Evolutionary conservation across 1,284 basidiomycete species (phyloP), one percentile per base, ranked within the genome.

Genomic region (Papiliotrema fonsecae): DNA sequence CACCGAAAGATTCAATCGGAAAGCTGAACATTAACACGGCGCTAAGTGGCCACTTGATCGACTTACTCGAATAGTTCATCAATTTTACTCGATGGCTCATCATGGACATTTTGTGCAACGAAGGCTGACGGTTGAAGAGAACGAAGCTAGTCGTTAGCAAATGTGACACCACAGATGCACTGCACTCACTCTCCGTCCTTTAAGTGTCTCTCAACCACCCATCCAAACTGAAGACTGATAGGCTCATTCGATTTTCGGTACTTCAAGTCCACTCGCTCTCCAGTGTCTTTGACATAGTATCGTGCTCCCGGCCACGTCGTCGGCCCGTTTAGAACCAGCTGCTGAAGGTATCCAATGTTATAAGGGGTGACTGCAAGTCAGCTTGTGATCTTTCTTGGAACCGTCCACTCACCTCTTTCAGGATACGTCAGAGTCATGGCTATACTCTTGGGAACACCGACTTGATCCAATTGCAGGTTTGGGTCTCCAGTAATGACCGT

Each of bases 61-160:
- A 81, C 88, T 74, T 68, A 92, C 88, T 98, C 25, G 96, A 98
- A 75, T 97, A 98, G 30, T 90, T 88, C 93, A 98, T 97, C 50
- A 99, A 78, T 69, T 89, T 91, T 43, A 98, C 88, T 35, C 96
- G 84, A 77, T 99, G 96, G 73, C 89, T 91, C 96, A 98, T 98
- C 96, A 98, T 98, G 79, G 89, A 94, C 96, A 98, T 98, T 76
- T 98, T 99, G 76, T 99, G 96, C 73, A 98, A 75, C 79, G 85
- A 89, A 2, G 96, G 96, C 69, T 98, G 96, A 56, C 96, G 93
- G 74, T 98, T 98, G 79, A 99, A 98, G 44, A 98, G 77, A 30
- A 98, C 89, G 64, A 82, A 97, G 69, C 89, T 92, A 22, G 24
- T 57, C 6, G 25, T 25, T 19, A 18, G 21, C 1, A 14, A 16